Evolutionary conservation across 2,329 filamentous ascomycete genomes (phyloP).

Genomic region (Aspergillus brasiliensis): DNA sequence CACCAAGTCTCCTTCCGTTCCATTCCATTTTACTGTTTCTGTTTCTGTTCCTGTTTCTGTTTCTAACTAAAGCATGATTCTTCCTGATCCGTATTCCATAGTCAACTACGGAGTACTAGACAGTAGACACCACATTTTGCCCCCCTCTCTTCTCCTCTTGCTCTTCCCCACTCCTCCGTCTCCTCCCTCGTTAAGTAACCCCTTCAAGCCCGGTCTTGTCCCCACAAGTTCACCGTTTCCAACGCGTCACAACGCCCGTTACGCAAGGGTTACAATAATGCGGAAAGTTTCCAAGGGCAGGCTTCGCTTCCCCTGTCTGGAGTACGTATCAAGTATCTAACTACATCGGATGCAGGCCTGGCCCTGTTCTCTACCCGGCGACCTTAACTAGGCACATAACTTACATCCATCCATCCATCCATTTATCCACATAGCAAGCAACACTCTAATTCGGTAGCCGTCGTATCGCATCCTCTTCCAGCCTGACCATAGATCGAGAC

Average conservation of each 20-base stretch:
- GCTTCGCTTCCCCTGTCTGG: background rate
- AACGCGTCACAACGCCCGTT: constrained; percentile 26
- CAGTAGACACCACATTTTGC: background rate
- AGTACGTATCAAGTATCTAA: background rate
- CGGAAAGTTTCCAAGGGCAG: constrained; percentile 3
- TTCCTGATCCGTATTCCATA: constrained; percentile 2
- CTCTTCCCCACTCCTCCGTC: background rate
- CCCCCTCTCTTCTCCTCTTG: background rate
- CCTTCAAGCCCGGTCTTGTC: constrained; percentile 13
- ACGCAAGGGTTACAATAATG: constrained; percentile 27
- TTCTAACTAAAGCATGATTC: background rate
- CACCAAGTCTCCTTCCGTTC: background rate
- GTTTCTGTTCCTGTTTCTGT: no score
- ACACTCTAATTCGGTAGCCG: background rate
- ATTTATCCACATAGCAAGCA: background rate
- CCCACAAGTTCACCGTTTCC: constrained; percentile 30
- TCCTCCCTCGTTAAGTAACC: background rate
- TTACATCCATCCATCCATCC: background rate
- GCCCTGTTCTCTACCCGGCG: background rate
- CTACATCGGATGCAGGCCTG: background rate
- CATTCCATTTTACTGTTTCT: background rate
- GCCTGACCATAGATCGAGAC: background rate
- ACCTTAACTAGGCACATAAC: background rate
- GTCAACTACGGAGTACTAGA: no score
- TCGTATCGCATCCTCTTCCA: background rate